A percentile compares a stretch with the other conserved stretches of the same genome.
Evolutionary conservation across 2,329 filamentous ascomycete genomes (phyloP).

Genomic region (Cladophialophora immunda): DNA sequence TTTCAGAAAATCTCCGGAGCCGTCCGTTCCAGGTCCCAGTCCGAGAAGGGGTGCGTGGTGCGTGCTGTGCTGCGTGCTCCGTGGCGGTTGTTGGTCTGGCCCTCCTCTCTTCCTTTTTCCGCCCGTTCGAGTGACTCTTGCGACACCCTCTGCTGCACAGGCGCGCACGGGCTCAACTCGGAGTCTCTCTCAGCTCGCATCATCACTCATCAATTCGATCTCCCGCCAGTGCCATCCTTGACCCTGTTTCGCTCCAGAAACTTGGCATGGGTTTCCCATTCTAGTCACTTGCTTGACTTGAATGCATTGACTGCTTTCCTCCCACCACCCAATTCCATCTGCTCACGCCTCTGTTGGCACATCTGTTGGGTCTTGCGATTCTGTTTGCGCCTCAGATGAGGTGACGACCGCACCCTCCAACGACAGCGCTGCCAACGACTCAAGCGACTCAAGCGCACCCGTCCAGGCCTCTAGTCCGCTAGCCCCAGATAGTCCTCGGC

Average conservation of each 20-base stretch:
- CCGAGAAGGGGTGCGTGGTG: background rate
- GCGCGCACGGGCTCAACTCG: background rate
- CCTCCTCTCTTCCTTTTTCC: background rate
- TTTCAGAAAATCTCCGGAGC: background rate
- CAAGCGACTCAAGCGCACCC: background rate
- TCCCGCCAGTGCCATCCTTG: slow-evolving; percentile 3
- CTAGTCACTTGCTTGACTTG: slow-evolving; percentile 17
- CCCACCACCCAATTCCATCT: background rate
- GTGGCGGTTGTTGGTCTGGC: slow-evolving; percentile 1
- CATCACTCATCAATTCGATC: slow-evolving; percentile 10
- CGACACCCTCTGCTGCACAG: background rate
- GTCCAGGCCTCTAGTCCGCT: background rate
- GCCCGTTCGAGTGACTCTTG: background rate
- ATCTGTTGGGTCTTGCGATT: background rate
- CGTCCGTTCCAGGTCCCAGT: slow-evolving; percentile 1
- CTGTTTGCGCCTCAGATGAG: slow-evolving; percentile 4
- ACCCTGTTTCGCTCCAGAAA: slow-evolving; percentile 21
- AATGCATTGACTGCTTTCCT: slow-evolving; percentile 7
- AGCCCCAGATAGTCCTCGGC: slow-evolving; percentile 34
- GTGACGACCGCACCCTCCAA: background rate
- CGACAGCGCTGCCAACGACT: background rate
- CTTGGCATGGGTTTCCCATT: slow-evolving; percentile 15
- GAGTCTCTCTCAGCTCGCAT: slow-evolving; percentile 5
- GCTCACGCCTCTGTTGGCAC: background rate
- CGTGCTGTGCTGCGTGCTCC: slow-evolving; percentile 1